phyloP scores from a whole-genome alignment of 2,329 filamentous ascomycete species.

The Fusarium sulawesiense region DNA sequence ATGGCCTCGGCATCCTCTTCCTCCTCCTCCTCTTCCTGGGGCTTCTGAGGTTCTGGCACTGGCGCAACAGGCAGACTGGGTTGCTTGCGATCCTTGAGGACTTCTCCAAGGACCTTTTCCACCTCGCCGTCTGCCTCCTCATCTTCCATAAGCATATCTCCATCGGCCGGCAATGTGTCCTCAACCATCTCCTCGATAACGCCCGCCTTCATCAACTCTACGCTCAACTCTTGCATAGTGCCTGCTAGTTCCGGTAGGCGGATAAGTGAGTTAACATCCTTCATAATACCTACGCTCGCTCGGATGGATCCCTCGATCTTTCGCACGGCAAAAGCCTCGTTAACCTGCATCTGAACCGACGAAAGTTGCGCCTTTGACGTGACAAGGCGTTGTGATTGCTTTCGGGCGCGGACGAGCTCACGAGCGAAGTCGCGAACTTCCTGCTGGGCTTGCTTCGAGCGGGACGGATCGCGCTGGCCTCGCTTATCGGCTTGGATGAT shows the following conservation, averaged over 20 bases:
- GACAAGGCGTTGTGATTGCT: constrained; percentile 76
- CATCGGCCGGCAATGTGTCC: constrained; percentile 82
- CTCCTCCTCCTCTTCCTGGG: constrained; percentile 65
- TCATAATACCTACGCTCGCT: constrained; percentile 92
- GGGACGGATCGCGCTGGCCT: constrained; percentile 81
- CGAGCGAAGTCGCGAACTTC: constrained; percentile 90
- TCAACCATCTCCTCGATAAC: constrained; percentile 98
- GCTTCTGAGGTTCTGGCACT: constrained; percentile 64
- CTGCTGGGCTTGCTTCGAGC: constrained; percentile 79
- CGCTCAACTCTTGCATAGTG: constrained; percentile 88
- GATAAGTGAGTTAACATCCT: constrained; percentile 90
- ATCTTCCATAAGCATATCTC: constrained; percentile 78
- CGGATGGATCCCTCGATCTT: constrained; percentile 95
- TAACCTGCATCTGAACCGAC: constrained; percentile 96
- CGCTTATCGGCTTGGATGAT: constrained; percentile 87
- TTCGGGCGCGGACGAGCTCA: constrained; percentile 86
- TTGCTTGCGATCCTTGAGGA: constrained; percentile 84
- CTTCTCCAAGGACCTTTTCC: constrained; percentile 91
- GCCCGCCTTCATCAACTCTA: constrained; percentile 91
- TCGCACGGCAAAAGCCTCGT: constrained; percentile 92
- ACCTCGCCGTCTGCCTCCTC: constrained; percentile 83
- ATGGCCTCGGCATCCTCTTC: constrained; percentile 89
- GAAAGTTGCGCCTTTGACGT: constrained; percentile 93
- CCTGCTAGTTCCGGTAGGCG: constrained; percentile 84
- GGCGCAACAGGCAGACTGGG: constrained; percentile 66